Base-by-base conservation (phyloP, 1,284 basidiomycete genomes). In the Pseudozyma thailandica region DNA sequence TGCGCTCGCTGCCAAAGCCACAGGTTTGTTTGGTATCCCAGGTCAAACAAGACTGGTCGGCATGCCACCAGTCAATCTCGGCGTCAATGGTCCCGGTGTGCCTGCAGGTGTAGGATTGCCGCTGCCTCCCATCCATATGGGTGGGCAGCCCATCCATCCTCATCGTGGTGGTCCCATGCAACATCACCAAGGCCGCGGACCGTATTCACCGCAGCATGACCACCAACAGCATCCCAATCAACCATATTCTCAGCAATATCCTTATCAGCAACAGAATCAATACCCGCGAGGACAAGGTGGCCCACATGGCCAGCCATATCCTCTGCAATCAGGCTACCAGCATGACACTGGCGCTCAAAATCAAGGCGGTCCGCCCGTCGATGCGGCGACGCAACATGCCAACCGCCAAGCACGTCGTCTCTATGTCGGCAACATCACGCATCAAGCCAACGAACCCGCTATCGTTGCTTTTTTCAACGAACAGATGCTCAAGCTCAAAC, bases 1-100 rank as follows among this genome's bases (percentile, higher is more conserved):
- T 3, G 93, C 94, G 15, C 88, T 94, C 86, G 93, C 97, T 82
- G 95, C 95, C 23, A 99, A 98, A 84, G 92, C 94, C 84, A 97
- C 94, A 91, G 93, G 93, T 66, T 85, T 94, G 57, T 95, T 95
- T 87, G 94, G 93, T 80, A 88, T 94, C 46, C 92, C 93, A 46
- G 93, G 92, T 51, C 92, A 92, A 52, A 93, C 92, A 79, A 88
- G 92, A 37, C 92, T 92, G 18, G 91, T 93, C 15, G 65, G 72
- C 18, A 66, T 75, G 62, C 69, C 69, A 6, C 69, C 69, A 15
- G 59, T 65, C 50, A 65, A 72, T 25, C 62, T 65, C 20, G 62
- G 62, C 28, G 62, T 65, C 33, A 57, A 58, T 26, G 69, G 62
- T 43, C 69, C 69, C 15, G 69, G 69, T 47, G 68, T 71, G 2